Conservation (phyloP, 768 basidiomycete genomes). For the Termitomyces heimii region DNA sequence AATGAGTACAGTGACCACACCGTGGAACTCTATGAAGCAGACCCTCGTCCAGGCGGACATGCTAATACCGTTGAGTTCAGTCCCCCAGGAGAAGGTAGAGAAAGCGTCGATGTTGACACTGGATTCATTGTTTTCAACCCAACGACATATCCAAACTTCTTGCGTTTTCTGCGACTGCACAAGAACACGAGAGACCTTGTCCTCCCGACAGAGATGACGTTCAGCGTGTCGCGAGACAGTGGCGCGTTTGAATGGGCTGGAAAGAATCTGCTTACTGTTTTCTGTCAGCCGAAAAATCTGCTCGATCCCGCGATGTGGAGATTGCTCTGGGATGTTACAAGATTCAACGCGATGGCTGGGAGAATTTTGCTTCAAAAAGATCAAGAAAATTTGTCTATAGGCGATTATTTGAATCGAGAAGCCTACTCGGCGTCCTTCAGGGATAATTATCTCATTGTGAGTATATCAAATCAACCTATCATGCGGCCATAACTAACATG, state of each 20-base stretch:
- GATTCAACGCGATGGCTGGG: constrained; percentile 68
- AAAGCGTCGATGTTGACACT: constrained; percentile 61
- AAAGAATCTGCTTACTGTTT: constrained; percentile 51
- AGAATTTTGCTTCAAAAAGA: constrained; percentile 31
- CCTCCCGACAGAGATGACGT: constrained; percentile 68
- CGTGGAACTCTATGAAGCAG: constrained; percentile 71
- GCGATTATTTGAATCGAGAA: constrained; percentile 56
- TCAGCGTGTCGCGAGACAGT: constrained; percentile 65
- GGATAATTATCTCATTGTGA: constrained; percentile 71
- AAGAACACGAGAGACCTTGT: constrained; percentile 36
- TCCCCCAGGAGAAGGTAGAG: constrained; percentile 23
- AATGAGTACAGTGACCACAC: constrained; percentile 72
- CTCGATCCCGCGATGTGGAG: constrained; percentile 66
- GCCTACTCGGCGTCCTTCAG: constrained; percentile 64
- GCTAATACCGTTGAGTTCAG: constrained; percentile 65
- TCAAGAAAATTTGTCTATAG: constrained; percentile 41
- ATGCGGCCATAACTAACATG: neutral
- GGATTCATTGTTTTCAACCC: constrained; percentile 69
- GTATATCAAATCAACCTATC: constrained; percentile 13
- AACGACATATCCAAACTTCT: constrained; percentile 72
- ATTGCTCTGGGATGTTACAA: constrained; percentile 62
- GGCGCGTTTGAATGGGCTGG: constrained; percentile 79
- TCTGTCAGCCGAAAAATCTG: constrained; percentile 59
- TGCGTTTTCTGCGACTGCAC: constrained; percentile 54
- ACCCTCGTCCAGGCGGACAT: constrained; percentile 64